phyloP scores from a whole-genome alignment of 768 basidiomycete genomes.

The Psilocybe subaeruginosa region DNA sequence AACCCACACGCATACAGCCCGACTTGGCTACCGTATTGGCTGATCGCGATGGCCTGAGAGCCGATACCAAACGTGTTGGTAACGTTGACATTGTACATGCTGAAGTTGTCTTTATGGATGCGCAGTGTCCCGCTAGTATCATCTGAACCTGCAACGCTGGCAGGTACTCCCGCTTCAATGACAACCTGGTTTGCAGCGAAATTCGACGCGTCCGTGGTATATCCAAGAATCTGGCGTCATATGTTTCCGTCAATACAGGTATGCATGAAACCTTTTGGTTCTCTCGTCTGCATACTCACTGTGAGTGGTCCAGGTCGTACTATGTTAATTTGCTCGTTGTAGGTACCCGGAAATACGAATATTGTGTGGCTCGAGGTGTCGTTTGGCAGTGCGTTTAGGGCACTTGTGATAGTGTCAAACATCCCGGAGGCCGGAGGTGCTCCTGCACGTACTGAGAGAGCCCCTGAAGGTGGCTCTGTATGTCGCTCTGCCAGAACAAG shows the following conservation, averaged over 20 bases:
- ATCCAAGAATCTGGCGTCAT: conserved; percentile 38
- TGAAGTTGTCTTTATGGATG: conserved; percentile 46
- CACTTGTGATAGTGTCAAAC: conserved; percentile 39
- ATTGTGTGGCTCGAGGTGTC: conserved; percentile 38
- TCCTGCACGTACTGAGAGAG: conserved; percentile 40
- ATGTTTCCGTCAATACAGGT: background rate
- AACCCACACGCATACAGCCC: conserved; percentile 48
- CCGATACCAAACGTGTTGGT: conserved; percentile 46
- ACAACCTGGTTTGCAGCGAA: conserved; percentile 33
- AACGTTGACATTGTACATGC: conserved; percentile 50
- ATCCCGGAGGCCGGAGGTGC: conserved; percentile 38
- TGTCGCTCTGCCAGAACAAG: background rate
- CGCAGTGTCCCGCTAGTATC: conserved; percentile 46
- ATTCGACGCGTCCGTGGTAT: conserved; percentile 30
- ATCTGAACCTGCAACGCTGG: conserved; percentile 29
- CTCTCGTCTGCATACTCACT: conserved; percentile 18
- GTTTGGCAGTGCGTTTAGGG: conserved; percentile 40
- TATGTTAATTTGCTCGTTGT: conserved; percentile 44
- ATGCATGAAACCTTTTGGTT: no score
- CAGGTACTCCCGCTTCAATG: conserved; percentile 28
- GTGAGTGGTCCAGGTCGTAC: conserved; percentile 43
- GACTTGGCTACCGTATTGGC: conserved; percentile 46
- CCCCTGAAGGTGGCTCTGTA: conserved; percentile 42
- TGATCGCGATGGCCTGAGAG: conserved; percentile 48
- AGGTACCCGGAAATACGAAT: conserved; percentile 52